Evolutionary conservation across 2,329 filamentous ascomycete species (phyloP).

Genomic region (Zymoseptoria ardabiliae): DNA sequence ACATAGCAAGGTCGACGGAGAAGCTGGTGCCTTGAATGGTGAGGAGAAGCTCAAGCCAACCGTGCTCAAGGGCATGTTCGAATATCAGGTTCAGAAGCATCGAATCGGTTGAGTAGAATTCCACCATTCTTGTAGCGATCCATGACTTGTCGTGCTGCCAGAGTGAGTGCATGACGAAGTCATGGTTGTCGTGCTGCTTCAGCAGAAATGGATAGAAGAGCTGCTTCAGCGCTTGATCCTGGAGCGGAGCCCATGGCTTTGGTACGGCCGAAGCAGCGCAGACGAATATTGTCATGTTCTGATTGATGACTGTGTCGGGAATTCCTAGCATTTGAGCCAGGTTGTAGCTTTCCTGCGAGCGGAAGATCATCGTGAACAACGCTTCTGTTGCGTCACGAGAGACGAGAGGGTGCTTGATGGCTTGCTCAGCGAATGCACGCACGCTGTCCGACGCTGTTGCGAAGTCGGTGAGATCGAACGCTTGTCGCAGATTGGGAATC

Average conservation of each 20-base stretch:
- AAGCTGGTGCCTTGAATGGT: slow-evolving; percentile 66
- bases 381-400: slow-evolving; percentile 75
- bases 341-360: slow-evolving; percentile 51
- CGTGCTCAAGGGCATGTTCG: slow-evolving; percentile 72
- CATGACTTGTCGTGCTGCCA: slow-evolving; percentile 88
- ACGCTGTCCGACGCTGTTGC: slow-evolving; percentile 53
- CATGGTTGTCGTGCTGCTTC: slow-evolving; percentile 68
- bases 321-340: slow-evolving; percentile 50
- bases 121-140: slow-evolving; percentile 73
- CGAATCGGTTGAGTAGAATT: slow-evolving; percentile 63
- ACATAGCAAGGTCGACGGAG: slow-evolving; percentile 76
- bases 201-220: slow-evolving; percentile 77
- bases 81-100: slow-evolving; percentile 62
- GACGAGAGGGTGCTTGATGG: slow-evolving; percentile 77
- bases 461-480: slow-evolving; percentile 63
- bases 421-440: slow-evolving; percentile 54
- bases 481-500: slow-evolving; percentile 72
- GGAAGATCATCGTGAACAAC: slow-evolving; percentile 56
- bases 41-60: slow-evolving; percentile 77
- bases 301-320: slow-evolving; percentile 56
- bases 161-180: slow-evolving; percentile 83
- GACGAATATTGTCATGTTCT: slow-evolving; percentile 71
- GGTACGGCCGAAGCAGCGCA: slow-evolving; percentile 71
- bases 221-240: slow-evolving; percentile 66
- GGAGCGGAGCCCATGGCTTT: slow-evolving; percentile 68